Conservation (phyloP, 1,284 basidiomycete genomes). For the Ganoderma multipileum region DNA sequence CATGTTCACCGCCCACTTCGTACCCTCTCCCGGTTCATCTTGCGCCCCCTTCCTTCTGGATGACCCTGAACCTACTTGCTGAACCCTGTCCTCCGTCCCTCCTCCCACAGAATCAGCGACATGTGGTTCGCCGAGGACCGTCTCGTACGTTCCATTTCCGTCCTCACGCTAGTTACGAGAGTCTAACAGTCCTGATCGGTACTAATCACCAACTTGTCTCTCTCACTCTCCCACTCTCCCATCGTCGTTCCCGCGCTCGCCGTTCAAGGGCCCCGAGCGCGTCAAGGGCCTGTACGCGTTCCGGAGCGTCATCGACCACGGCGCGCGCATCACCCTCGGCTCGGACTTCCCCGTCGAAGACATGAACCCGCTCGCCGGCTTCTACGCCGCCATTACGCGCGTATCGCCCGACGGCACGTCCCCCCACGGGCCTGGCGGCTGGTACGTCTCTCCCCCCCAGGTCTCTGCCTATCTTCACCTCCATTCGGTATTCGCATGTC, state of each 20-base stretch:
- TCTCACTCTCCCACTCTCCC: background rate
- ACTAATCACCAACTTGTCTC: background rate
- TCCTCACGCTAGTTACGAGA: background rate
- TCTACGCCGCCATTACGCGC: conserved; percentile 87
- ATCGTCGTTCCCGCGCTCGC: background rate
- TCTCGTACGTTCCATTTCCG: conserved; percentile 54
- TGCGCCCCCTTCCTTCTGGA: conserved; percentile 13
- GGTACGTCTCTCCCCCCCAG: conserved; percentile 56
- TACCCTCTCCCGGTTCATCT: background rate
- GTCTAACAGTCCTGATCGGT: background rate
- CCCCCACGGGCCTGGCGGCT: conserved; percentile 84
- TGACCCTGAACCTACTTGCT: conserved; percentile 5
- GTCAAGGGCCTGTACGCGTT: conserved; percentile 90
- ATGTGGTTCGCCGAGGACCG: conserved; percentile 91
- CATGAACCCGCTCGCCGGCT: conserved; percentile 78
- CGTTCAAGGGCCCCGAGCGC: conserved; percentile 75
- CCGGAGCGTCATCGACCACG: conserved; percentile 69
- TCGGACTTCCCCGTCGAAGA: conserved; percentile 92
- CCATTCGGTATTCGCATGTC: background rate
- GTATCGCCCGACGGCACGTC: conserved; percentile 75
- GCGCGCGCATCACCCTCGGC: conserved; percentile 74
- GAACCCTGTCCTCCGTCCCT: background rate
- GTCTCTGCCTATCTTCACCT: background rate
- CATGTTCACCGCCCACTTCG: background rate
- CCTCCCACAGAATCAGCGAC: conserved; percentile 67